These are phyloP conservation scores for Allodekkera sacchari DNA, from an alignment of 805 yeast genomes.

Conservation along the genomic window DNA sequence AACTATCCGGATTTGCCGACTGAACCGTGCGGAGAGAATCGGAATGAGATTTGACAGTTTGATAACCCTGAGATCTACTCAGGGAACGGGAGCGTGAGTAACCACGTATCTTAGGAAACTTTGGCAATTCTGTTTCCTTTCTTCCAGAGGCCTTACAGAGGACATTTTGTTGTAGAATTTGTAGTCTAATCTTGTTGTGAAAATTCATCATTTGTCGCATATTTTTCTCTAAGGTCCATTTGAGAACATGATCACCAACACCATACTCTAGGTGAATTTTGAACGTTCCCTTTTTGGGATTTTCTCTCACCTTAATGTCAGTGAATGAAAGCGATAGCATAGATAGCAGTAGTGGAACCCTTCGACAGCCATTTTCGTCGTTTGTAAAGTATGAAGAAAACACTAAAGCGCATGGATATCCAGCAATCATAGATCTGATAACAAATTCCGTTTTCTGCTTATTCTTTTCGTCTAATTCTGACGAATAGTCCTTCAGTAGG, in stretches of 20 bases:
- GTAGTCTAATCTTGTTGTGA: constrained; percentile 59
- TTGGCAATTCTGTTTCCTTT: constrained; percentile 27
- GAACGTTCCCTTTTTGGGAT: constrained; percentile 36
- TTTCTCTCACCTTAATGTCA: constrained; percentile 34
- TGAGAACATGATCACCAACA: constrained; percentile 64
- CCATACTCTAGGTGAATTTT: constrained; percentile 85
- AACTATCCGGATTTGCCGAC: no score
- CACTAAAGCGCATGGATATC: constrained; percentile 66
- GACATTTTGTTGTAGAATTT: constrained; percentile 35
- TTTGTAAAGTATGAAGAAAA: constrained; percentile 66
- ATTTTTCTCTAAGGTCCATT: constrained; percentile 73
- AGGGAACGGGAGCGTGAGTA: no score
- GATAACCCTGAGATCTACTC: no score
- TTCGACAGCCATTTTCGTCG: constrained; percentile 66
- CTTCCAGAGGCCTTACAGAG: constrained; percentile 8
- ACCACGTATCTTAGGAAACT: constrained; percentile 23
- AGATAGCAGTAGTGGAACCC: constrained; percentile 77
- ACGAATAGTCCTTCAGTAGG: constrained; percentile 3
- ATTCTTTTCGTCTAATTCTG: constrained; percentile 18
- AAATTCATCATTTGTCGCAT: constrained; percentile 64
- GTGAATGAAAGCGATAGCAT: constrained; percentile 60
- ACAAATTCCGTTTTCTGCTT: constrained; percentile 22
- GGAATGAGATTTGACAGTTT: no score
- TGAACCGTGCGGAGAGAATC: no score
- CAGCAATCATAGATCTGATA: constrained; percentile 49